Percentiles rank a stretch among this genome's conserved stretches.
These are phyloP conservation scores for Plasmodium knowlesi DNA, from an alignment of 169 alveolate genomes.

Conservation along the genomic window DNA sequence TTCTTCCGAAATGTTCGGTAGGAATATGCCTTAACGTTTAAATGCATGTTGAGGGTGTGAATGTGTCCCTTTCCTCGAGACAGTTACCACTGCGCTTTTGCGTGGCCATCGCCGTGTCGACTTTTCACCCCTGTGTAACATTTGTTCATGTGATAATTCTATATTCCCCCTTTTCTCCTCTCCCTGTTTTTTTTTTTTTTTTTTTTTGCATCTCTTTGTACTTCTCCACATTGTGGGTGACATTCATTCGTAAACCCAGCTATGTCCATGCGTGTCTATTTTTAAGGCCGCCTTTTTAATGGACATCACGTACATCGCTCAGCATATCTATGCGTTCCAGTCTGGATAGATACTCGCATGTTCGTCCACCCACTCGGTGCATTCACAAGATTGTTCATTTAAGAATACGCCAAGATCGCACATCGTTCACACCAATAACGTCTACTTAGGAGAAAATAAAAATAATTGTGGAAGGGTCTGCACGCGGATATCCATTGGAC, in stretches of 20 bases:
- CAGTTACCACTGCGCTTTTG: not conserved
- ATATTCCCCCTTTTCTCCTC: not conserved
- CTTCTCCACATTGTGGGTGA: not conserved
- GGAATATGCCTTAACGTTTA: slow-evolving; percentile 10
- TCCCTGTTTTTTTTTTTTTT: too few relatives aligned
- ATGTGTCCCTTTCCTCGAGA: not conserved
- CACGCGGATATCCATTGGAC: not conserved
- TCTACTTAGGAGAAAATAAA: not conserved
- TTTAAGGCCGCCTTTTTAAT: not conserved
- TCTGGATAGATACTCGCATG: not conserved
- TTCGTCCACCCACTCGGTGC: not conserved
- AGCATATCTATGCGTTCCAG: not conserved
- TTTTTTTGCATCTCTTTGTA: not conserved
- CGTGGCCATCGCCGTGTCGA: not conserved
- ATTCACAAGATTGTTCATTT: not conserved
- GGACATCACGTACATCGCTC: not conserved
- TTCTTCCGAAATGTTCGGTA: not conserved
- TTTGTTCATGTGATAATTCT: not conserved
- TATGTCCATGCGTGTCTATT: not conserved
- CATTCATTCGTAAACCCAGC: not conserved
- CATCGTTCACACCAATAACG: not conserved
- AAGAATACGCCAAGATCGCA: not conserved
- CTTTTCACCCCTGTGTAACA: not conserved
- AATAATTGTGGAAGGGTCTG: not conserved
- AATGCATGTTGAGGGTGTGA: not conserved